phyloP scores from a whole-genome alignment of 2,329 filamentous ascomycete genomes.

The Coleophoma eucalyptorum region DNA sequence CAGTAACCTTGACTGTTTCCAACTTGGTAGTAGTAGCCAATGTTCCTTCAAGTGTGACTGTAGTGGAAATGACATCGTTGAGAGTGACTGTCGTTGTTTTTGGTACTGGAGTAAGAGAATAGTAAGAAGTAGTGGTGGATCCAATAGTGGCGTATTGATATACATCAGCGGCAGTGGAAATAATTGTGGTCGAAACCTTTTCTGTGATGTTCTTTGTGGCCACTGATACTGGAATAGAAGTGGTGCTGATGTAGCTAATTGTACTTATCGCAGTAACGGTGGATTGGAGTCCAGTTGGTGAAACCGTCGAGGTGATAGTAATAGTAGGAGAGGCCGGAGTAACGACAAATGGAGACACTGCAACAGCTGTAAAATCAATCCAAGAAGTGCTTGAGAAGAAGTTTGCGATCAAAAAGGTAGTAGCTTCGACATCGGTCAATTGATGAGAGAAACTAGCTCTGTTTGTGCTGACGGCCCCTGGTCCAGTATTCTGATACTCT shows the following conservation, averaged over 20 bases:
- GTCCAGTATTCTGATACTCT: slow-evolving; percentile 48
- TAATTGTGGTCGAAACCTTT: slow-evolving; percentile 17
- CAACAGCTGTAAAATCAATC: slow-evolving; percentile 36
- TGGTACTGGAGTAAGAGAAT: slow-evolving; percentile 3
- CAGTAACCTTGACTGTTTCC: slow-evolving; percentile 13
- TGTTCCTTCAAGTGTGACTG: slow-evolving; percentile 14
- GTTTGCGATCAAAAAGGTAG: slow-evolving; percentile 33
- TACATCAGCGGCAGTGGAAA: slow-evolving; percentile 9
- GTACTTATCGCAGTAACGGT: slow-evolving; percentile 22
- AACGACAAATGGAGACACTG: slow-evolving; percentile 31
- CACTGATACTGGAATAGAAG: slow-evolving; percentile 16
- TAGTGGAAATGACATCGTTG: slow-evolving; percentile 13
- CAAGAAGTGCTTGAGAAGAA: slow-evolving; percentile 36
- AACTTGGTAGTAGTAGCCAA: slow-evolving; percentile 16
- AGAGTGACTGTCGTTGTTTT: slow-evolving; percentile 16
- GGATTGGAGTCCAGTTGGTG: slow-evolving; percentile 12
- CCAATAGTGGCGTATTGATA: slow-evolving; percentile 12
- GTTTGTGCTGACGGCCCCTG: slow-evolving; percentile 37
- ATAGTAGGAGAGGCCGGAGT: slow-evolving; percentile 12
- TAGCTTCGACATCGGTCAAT: slow-evolving; percentile 29
- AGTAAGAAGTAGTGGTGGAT: slow-evolving; percentile 11
- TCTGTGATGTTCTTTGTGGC: slow-evolving; percentile 23
- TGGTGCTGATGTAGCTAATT: slow-evolving; percentile 17
- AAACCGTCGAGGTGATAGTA: slow-evolving; percentile 6
- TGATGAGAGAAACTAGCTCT: slow-evolving; percentile 33